phyloP scores from a whole-genome alignment of 495 filamentous ascomycete species.

The Hypoxylon lenormandii region DNA sequence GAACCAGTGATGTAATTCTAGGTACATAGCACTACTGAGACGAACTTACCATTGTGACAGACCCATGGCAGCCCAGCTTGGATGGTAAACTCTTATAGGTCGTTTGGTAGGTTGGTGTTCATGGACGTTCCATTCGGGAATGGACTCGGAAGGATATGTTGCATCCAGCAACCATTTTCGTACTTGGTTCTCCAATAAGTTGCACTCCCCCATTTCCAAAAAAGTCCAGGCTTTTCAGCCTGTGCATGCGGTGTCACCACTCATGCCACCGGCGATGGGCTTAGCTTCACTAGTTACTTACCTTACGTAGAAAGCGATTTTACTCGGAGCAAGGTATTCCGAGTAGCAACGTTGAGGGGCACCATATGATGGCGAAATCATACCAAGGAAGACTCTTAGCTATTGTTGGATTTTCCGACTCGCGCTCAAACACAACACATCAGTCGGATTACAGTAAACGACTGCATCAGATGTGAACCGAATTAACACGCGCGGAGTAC shows the following conservation, averaged over 20 bases:
- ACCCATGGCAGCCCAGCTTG: not conserved
- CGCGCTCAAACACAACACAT: not conserved
- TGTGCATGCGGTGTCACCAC: conserved; percentile 43
- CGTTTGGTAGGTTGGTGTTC: conserved; percentile 2
- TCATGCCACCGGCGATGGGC: conserved; percentile 31
- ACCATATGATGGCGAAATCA: conserved; percentile 18
- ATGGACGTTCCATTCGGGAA: conserved; percentile 26
- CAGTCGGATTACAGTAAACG: not conserved
- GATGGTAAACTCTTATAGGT: conserved; percentile 15
- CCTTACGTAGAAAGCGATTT: conserved; percentile 10
- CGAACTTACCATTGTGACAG: not conserved
- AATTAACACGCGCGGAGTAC: conserved; percentile 2
- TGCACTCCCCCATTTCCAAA: conserved; percentile 19
- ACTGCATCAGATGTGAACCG: not conserved
- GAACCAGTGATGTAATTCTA: too few species aligned
- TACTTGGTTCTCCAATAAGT: conserved; percentile 28
- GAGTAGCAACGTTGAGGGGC: conserved; percentile 13
- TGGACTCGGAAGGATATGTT: conserved; percentile 30
- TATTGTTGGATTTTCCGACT: not conserved
- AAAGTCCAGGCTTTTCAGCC: conserved; percentile 34
- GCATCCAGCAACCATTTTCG: conserved; percentile 35
- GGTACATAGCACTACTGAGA: too few species aligned
- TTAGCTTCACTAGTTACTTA: conserved; percentile 21
- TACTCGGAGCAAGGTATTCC: conserved; percentile 40
- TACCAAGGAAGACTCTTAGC: not conserved